A percentile compares a stretch with the other conserved stretches of the same genome.
Evolutionary conservation across 1,284 basidiomycete species (phyloP).

Genomic region (Entoloma clypeatum): DNA sequence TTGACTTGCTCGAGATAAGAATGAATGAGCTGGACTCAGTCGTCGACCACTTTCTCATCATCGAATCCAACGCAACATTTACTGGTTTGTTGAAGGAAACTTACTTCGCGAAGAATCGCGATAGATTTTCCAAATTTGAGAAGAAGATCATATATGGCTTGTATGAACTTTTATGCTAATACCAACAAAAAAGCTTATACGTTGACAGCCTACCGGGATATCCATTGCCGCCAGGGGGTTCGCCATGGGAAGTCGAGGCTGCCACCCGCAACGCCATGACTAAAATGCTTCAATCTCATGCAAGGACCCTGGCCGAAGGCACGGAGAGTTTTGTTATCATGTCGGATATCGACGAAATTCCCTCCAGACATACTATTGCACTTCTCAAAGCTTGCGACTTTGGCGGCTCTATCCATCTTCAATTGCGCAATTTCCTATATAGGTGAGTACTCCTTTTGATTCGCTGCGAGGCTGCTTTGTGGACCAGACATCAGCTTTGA

Average conservation of each 20-base stretch:
- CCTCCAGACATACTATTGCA: constrained; percentile 49
- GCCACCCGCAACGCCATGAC: constrained; percentile 41
- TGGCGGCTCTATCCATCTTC: constrained; percentile 55
- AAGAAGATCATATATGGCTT: constrained; percentile 52
- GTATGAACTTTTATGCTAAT: constrained; percentile 25
- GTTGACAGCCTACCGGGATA: constrained; percentile 36
- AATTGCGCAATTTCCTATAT: constrained; percentile 64
- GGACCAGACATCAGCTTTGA: constrained; percentile 41
- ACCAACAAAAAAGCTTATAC: not conserved
- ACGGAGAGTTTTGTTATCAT: constrained; percentile 52
- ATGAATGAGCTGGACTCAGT: constrained; percentile 59
- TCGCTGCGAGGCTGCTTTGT: not conserved
- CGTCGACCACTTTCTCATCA: constrained; percentile 63
- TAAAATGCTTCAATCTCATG: constrained; percentile 35
- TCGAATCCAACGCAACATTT: constrained; percentile 64
- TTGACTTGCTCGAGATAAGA: constrained; percentile 68
- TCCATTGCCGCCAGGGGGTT: constrained; percentile 32
- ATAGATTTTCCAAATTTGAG: constrained; percentile 48
- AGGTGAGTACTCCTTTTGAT: constrained; percentile 31
- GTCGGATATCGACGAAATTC: constrained; percentile 71
- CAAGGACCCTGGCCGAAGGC: constrained; percentile 27
- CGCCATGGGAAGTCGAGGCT: constrained; percentile 41
- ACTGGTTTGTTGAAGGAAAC: constrained; percentile 57
- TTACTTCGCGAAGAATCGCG: constrained; percentile 45
- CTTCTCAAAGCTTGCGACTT: constrained; percentile 60